phyloP scores from a whole-genome alignment of 768 basidiomycete genomes.

The Chiua virens region DNA sequence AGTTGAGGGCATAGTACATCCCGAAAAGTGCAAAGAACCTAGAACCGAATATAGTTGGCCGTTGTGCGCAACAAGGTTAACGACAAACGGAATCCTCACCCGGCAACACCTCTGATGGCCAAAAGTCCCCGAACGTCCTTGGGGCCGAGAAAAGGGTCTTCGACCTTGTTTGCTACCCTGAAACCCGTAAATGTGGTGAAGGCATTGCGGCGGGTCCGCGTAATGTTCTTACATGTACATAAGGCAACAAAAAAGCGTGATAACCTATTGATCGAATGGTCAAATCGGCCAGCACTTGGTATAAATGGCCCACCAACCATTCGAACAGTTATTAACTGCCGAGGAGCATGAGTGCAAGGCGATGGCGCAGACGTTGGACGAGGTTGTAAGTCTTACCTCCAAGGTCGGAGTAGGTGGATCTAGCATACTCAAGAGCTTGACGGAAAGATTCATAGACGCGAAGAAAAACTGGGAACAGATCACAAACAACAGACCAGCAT shows the following conservation, averaged over 20 bases:
- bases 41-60: neutral
- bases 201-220: neutral
- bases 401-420: constrained; percentile 59
- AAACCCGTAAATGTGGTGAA: neutral
- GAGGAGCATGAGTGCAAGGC: neutral
- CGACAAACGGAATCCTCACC: constrained; percentile 40
- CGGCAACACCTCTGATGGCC: constrained; percentile 58
- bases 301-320: constrained; percentile 44
- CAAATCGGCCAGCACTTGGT: neutral
- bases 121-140: constrained; percentile 63
- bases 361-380: neutral
- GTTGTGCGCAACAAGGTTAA: neutral
- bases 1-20: constrained; percentile 69
- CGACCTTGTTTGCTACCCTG: constrained; percentile 42
- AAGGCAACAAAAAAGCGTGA: constrained; percentile 55
- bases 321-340: constrained; percentile 53
- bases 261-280: constrained; percentile 32
- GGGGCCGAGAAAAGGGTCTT: constrained; percentile 67
- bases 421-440: constrained; percentile 59
- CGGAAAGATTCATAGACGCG: constrained; percentile 58
- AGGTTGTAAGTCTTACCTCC: constrained; percentile 40
- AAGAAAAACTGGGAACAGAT: constrained; percentile 58
- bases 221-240: constrained; percentile 42
- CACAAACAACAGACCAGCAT: constrained; percentile 62
- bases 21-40: constrained; percentile 76